Evolutionary conservation across 2,329 filamentous ascomycete species (phyloP), one percentile per base, ranked within the genome.

Genomic region (Herpomyces periplanetae): DNA sequence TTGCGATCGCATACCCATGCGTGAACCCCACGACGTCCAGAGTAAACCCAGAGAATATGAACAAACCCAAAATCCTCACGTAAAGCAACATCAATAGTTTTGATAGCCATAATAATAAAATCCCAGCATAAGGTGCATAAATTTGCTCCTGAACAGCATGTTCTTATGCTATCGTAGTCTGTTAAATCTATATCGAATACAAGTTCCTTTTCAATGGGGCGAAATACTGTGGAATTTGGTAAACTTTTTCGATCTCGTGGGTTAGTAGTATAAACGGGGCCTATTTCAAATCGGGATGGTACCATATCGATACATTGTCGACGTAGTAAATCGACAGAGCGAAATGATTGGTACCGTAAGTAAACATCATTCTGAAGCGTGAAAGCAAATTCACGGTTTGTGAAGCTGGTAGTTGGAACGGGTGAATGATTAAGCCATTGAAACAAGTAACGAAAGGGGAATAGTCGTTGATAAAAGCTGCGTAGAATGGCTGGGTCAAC

Each of bases 141-240:
- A 29, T 66, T 84, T 5, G 75, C 69, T 35, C 75, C 73, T 31
- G 61, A 58, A 36, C 80, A 96, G 41, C 80, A 96, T 11, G 73
- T 88, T 28, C 80, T 60, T 27, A 96, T 66, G 27, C 85, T 69
- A 35, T 96, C 80, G 40, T 96, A 96, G 41, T 91, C 80, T 21
- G 80, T 91, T 52, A 96, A 52, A 51, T 96, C 80, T 31, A 96
- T 91, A 61, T 96, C 80, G 38, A 96, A 91, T 30, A 87, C 87
- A 15, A 96, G 45, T 37, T 96, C 80, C 37, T 96, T 96, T 21
- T 65, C 52, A 13, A 88, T 38, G 0, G 80, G 75, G 26, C 61
- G 63, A 42, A 96, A 88, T 5, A 66, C 56, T 18, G 56, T 55
- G 13, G 60, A 52, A 37, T 71, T 75, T 20, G 62, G 57, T 13